Evolutionary conservation across 192 early-diverging fungal species (phyloP).

Genomic region (Mortierella hygrophila): DNA sequence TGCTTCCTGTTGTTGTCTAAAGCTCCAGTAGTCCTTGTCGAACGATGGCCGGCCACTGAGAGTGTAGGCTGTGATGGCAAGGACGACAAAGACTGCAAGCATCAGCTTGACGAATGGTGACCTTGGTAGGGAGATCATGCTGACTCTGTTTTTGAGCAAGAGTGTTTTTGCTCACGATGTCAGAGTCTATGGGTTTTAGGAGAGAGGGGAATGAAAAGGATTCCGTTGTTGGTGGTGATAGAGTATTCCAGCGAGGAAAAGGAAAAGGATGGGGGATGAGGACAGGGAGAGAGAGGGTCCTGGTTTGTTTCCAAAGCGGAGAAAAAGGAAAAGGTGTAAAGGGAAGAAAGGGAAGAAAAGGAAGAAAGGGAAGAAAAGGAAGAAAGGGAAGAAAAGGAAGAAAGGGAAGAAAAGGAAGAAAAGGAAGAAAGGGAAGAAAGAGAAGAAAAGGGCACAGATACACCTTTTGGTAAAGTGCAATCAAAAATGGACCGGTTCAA

Average conservation of each 20-base stretch:
- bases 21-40: slow-evolving; percentile 25
- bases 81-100: slow-evolving; percentile 9
- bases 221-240: too few relatives aligned
- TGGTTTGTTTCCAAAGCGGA: background rate
- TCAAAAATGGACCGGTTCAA: too few relatives aligned
- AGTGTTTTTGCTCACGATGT: background rate
- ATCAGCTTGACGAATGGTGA: slow-evolving; percentile 38
- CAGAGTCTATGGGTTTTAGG: background rate
- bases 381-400: too few relatives aligned
- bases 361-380: too few relatives aligned
- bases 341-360: too few relatives aligned
- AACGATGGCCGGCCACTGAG: background rate
- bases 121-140: slow-evolving; percentile 43
- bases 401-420: too few relatives aligned
- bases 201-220: background rate
- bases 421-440: too few relatives aligned
- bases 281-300: background rate
- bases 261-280: background rate
- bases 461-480: too few relatives aligned
- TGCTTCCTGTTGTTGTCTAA: slow-evolving; percentile 4
- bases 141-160: background rate
- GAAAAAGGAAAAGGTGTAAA: background rate
- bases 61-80: slow-evolving; percentile 14
- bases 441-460: too few relatives aligned
- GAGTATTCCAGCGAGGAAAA: background rate